Base-by-base conservation (phyloP, 192 early-diverging fungal genomes). In the Rhizophlyctis rosea region DNA sequence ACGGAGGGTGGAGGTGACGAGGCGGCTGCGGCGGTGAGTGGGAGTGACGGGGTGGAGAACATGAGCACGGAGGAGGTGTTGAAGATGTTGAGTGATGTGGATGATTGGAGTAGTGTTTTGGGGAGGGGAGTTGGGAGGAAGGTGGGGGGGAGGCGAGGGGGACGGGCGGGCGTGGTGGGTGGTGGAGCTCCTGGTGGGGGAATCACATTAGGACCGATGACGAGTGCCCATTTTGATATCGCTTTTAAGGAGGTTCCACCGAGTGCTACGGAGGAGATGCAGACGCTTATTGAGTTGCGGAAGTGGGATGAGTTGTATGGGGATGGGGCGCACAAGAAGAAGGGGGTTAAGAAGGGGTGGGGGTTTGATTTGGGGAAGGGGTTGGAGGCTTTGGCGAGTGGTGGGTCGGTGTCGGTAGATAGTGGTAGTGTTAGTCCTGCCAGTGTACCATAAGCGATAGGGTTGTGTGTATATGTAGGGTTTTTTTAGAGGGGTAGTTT, bases 231-330 rank as follows among this genome's bases (percentile, higher is more conserved):
- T 73, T 94, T 98, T 71, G 89, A 91, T 30, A 67, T 80, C n/a
- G 95, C 92, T 11, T 69, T 94, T 31, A 83, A 82, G 59, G 87
- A 93, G 69, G 84, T 93, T 11, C 84, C 93, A 33, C 90, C 95
- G 3, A 91, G 88, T 48, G 82, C 90, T 34, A 90, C 90, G 16
- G 95, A 95, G 67, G 88, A 93, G 63, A 93, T 90, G 91, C 81
- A 88, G 57, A 90, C 91, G 57, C 73, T 98, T 53, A 75, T 88
- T 21, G 92, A 93, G 77, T 76, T 98, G 59, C 72, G 89, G 49
- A 94, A 98, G 71, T 98, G 93, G 93, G 90, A 93, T 75, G 82
- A 78, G 47, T 59, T 80, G 64, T 97, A 89, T 69, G 95, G 95
- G 28, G 92, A 94, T 71, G 89, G 84, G 32, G 50, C 68, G 18